Conservation (phyloP, 192 early-diverging fungal species). For the Gryganskiella cystojenkinii region DNA sequence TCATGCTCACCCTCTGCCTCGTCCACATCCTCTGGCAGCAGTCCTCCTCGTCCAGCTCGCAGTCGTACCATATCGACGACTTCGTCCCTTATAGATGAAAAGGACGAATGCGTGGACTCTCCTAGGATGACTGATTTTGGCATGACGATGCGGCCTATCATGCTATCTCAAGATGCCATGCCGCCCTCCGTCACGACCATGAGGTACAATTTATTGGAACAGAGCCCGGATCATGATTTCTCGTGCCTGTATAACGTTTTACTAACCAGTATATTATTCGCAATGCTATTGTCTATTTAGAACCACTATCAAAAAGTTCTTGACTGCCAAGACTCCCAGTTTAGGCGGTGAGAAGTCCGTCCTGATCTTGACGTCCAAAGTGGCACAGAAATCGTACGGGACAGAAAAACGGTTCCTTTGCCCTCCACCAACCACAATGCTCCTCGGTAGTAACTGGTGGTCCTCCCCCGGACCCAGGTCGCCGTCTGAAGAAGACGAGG, state of each 20-base stretch:
- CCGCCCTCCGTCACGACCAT: constrained; percentile 40
- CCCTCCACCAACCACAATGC: constrained; percentile 83
- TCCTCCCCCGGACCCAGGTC: constrained; percentile 47
- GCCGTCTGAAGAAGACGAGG: constrained; percentile 9
- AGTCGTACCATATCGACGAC: constrained; percentile 47
- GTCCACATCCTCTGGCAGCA: constrained; percentile 21
- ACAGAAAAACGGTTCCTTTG: constrained; percentile 93
- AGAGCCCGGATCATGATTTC: neutral
- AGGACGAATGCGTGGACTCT: constrained; percentile 26
- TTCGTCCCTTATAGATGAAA: constrained; percentile 42
- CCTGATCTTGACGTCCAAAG: constrained; percentile 85
- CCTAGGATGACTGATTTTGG: constrained; percentile 8
- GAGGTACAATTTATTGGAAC: constrained; percentile 18
- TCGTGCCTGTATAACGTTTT: neutral
- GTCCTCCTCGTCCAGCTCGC: constrained; percentile 34
- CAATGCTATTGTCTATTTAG: constrained; percentile 20
- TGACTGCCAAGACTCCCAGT: constrained; percentile 53
- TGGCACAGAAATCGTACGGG: constrained; percentile 94
- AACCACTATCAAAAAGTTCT: constrained; percentile 60
- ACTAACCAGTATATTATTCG: neutral
- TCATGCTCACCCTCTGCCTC: constrained; percentile 19
- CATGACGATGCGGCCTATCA: constrained; percentile 36
- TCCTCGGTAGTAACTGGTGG: constrained; percentile 81
- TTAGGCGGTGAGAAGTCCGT: constrained; percentile 70
- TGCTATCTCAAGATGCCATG: constrained; percentile 38